phyloP scores from a whole-genome alignment of 192 early-diverging fungal genomes.

The Physocladia obscura region DNA sequence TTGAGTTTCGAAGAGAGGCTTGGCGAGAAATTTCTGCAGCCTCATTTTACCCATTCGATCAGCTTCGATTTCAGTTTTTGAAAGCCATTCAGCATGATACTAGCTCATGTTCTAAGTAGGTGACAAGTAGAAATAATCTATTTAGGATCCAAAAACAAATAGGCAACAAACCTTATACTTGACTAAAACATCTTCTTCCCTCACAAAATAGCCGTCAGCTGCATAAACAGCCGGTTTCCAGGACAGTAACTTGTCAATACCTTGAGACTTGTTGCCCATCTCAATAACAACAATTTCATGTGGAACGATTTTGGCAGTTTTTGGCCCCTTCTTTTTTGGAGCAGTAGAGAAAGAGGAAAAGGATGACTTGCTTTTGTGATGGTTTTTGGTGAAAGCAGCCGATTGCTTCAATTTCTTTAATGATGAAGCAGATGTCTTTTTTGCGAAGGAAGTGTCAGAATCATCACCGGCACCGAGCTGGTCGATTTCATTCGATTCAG shows the following conservation, averaged over 20 bases:
- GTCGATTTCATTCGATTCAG: slow-evolving; percentile 28
- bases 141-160: not conserved
- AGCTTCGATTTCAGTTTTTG: slow-evolving; percentile 43
- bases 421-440: no score
- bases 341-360: not conserved
- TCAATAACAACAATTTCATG: slow-evolving; percentile 44
- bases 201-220: not conserved
- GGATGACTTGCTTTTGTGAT: not conserved
- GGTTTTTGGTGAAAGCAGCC: not conserved
- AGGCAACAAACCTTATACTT: slow-evolving; percentile 73
- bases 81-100: slow-evolving; percentile 72
- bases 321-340: not conserved
- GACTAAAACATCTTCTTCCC: slow-evolving; percentile 62
- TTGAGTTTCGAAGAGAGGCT: slow-evolving; percentile 54
- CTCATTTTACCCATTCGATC: slow-evolving; percentile 68
- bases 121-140: not conserved
- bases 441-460: not conserved
- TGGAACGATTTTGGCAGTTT: slow-evolving; percentile 29
- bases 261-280: slow-evolving; percentile 41
- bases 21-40: slow-evolving; percentile 73
- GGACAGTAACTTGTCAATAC: slow-evolving; percentile 49
- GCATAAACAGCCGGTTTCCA: slow-evolving; percentile 37
- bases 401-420: no score
- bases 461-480: slow-evolving; percentile 19
- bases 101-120: slow-evolving; percentile 65